Conservation (phyloP, 2,329 filamentous ascomycete species). For the Neofusicoccum cordaticola region DNA sequence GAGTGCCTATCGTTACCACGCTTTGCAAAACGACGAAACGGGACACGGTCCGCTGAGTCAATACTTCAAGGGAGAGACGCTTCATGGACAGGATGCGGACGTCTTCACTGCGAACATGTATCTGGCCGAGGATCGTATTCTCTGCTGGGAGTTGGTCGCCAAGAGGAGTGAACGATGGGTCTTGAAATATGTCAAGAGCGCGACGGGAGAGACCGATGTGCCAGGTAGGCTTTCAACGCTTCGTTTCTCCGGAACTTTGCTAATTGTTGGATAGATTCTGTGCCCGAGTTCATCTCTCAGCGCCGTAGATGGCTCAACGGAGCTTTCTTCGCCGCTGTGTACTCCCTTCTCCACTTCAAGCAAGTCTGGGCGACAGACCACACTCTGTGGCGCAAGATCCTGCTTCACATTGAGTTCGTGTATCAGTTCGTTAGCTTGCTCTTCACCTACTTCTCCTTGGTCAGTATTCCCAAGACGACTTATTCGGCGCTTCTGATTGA, state of each 20-base stretch:
- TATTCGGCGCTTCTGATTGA: conserved; percentile 23
- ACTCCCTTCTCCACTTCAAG: conserved; percentile 90
- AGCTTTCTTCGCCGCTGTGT: conserved; percentile 97
- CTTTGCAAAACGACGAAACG: conserved; percentile 92
- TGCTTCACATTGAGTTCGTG: conserved; percentile 91
- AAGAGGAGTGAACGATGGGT: conserved; percentile 96
- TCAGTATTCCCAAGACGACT: background rate
- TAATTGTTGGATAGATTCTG: conserved; percentile 60
- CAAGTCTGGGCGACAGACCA: conserved; percentile 95
- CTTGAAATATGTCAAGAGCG: conserved; percentile 94
- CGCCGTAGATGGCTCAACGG: conserved; percentile 96
- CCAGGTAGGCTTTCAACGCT: conserved; percentile 62
- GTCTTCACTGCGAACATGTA: conserved; percentile 99
- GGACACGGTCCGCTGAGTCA: conserved; percentile 93
- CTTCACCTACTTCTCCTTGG: conserved; percentile 94
- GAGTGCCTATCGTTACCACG: conserved; percentile 93
- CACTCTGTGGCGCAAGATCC: conserved; percentile 79
- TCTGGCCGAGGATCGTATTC: conserved; percentile 81
- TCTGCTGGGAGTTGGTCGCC: conserved; percentile 93
- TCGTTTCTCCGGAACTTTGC: background rate
- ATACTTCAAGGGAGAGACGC: conserved; percentile 98
- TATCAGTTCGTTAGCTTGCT: conserved; percentile 91
- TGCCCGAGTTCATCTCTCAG: conserved; percentile 96
- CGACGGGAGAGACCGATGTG: conserved; percentile 96
- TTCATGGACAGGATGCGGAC: conserved; percentile 93